A percentile compares a stretch with the other conserved stretches of the same genome.
Evolutionary conservation across 345 rosid genomes (phyloP).

Genomic region (Brassica carinata): DNA sequence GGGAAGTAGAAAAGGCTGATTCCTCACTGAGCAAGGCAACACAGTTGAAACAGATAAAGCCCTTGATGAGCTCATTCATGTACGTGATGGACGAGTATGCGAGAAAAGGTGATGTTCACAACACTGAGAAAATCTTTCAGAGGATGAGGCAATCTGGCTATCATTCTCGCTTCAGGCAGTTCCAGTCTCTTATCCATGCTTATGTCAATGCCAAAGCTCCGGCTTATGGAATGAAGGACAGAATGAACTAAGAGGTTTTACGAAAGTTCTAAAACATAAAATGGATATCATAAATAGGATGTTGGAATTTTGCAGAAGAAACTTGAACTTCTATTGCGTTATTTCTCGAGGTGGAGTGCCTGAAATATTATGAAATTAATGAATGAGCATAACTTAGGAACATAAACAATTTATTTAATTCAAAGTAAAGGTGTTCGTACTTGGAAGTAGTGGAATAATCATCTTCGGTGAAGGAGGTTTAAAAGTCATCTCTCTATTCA

Average conservation of each 20-base stretch:
- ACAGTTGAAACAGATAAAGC: slow-evolving; percentile 49
- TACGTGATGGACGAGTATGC: slow-evolving; percentile 68
- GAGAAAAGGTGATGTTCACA: slow-evolving; percentile 78
- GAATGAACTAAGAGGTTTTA: slow-evolving; percentile 45
- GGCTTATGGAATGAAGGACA: slow-evolving; percentile 80
- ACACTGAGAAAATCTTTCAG: slow-evolving; percentile 71
- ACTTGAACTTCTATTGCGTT: too few species aligned
- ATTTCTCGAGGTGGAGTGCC: too few species aligned
- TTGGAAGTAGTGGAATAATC: too few species aligned
- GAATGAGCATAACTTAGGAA: too few species aligned
- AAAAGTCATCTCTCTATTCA: too few species aligned
- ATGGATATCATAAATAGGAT: too few species aligned
- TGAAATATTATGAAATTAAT: too few species aligned
- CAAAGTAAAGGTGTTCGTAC: too few species aligned
- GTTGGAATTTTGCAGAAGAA: too few species aligned
- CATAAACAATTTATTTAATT: too few species aligned
- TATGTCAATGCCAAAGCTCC: slow-evolving; percentile 73
- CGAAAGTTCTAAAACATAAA: too few species aligned
- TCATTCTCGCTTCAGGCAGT: slow-evolving; percentile 51
- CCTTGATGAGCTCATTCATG: slow-evolving; percentile 63
- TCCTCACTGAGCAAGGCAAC: slow-evolving; percentile 60
- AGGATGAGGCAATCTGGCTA: slow-evolving; percentile 78
- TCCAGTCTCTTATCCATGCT: slow-evolving; percentile 52
- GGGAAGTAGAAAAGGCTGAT: slow-evolving; percentile 86
- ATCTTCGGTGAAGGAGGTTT: too few species aligned